Conservation (phyloP, 2,329 filamentous ascomycete genomes). For the Clonostachys rhizophaga region DNA sequence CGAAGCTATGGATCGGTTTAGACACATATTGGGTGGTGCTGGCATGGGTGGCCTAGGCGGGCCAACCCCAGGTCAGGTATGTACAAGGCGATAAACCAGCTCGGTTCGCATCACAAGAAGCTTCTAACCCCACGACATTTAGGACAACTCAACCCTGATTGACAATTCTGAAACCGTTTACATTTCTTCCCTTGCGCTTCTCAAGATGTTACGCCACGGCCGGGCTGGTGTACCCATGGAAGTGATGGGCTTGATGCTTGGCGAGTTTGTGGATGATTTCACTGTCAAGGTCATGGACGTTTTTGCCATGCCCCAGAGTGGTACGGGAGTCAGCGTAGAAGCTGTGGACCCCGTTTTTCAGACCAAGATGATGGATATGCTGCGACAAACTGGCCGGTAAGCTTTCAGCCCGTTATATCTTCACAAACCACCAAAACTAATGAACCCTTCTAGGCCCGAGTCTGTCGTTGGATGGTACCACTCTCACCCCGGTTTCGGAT, state of each 20-base stretch:
- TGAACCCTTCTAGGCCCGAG: constrained; percentile 64
- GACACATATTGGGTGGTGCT: constrained; percentile 77
- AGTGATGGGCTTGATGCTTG: constrained; percentile 99
- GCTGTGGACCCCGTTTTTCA: constrained; percentile 98
- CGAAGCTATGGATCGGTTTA: constrained; percentile 80
- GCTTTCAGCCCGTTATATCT: constrained; percentile 13
- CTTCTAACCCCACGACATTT: neutral
- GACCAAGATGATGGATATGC: constrained; percentile 99
- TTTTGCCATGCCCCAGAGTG: constrained; percentile 98
- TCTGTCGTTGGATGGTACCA: constrained; percentile 99
- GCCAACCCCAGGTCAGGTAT: constrained; percentile 31
- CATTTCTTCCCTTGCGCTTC: constrained; percentile 91
- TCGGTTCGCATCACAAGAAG: too few species aligned
- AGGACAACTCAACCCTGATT: constrained; percentile 90
- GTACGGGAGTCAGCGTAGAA: constrained; percentile 96
- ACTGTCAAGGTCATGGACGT: constrained; percentile 98
- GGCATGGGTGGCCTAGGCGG: constrained; percentile 62
- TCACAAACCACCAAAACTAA: too few species aligned
- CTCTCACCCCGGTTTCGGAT: constrained; percentile 97
- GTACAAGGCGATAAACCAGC: constrained; percentile 7
- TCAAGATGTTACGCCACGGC: constrained; percentile 98
- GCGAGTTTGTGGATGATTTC: constrained; percentile 98
- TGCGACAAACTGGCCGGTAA: constrained; percentile 92
- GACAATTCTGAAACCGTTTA: constrained; percentile 99
- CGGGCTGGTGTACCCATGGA: constrained; percentile 98